Percentiles rank a stretch among this genome's conserved stretches.
Conservation (phyloP, 208 protist genomes). For the Crithidia sp. region DNA sequence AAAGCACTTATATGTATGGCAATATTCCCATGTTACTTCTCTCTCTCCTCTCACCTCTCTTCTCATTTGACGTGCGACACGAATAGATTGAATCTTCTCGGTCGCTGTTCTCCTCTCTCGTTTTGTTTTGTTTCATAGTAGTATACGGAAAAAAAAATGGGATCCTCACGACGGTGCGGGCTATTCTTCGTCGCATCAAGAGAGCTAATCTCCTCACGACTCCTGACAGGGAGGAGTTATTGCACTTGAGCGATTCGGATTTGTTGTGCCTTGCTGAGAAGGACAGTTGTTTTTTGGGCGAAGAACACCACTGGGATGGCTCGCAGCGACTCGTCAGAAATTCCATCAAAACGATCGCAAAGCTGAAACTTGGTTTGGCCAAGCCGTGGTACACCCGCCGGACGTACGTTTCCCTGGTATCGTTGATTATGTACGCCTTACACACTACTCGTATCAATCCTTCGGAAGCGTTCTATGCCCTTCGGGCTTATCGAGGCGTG, state of each 20-base stretch:
- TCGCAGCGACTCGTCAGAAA: background rate
- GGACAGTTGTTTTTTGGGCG: slow-evolving; percentile 5
- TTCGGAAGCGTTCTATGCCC: background rate
- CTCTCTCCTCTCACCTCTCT: background rate
- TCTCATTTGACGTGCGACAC: background rate
- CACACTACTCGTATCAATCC: background rate
- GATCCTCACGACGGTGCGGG: background rate
- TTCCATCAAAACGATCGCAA: background rate
- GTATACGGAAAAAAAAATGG: too few species aligned
- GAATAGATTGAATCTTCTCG: background rate
- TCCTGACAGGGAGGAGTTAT: slow-evolving; percentile 2
- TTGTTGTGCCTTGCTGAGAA: background rate
- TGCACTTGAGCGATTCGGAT: background rate
- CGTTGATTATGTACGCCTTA: background rate
- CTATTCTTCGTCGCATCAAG: background rate
- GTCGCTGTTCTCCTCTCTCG: background rate
- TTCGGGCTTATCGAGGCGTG: background rate
- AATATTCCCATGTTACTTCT: background rate
- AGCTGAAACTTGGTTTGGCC: background rate
- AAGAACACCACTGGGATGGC: background rate
- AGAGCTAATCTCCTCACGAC: background rate
- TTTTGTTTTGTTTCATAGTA: background rate
- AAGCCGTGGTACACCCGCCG: background rate
- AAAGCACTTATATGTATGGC: background rate
- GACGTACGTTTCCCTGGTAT: background rate